Base-by-base conservation (phyloP, 2,329 filamentous ascomycete genomes). In the Cytospora leucostoma region DNA sequence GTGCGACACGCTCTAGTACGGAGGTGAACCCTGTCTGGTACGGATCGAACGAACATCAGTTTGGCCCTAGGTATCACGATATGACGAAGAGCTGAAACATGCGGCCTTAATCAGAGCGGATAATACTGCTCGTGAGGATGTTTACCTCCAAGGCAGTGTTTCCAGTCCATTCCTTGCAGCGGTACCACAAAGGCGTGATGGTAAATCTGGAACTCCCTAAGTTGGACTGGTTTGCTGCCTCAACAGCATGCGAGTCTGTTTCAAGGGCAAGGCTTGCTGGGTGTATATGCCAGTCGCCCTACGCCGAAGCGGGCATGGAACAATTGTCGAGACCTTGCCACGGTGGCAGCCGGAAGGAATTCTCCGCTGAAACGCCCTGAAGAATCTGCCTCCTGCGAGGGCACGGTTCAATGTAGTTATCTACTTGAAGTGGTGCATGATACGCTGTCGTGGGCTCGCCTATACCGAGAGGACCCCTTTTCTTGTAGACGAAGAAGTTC, bases 371-470 rank as follows among this genome's bases (percentile, higher is more conserved):
- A 34, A 27, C 50, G 40, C 10, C 27, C 59, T 61, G 32, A 33
- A 47, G 27, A 27, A 34, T 10, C n/a, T 21, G 21, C 13, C 5
- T 40, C 12, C 50, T 38, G n/a, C 58, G 58, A 49, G n/a, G 7
- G 51, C 51, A 40, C 12, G 37, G 7, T 50, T 27, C 32, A 15
- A 35, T 15, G 27, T 15, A 35, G 7, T 12, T 10, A 12, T 47
- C 7, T 47, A 21, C n/a, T 19, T 19, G 21, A 2, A 11, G n/a
- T 21, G 4, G 2, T 10, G 1, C 49, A 52, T 38, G 49, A 38
- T 27, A 50, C 44, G 59, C 55, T 59, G 63, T 37, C 37, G 63
- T 55, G 37, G 53, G 55, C 44, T 47, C 51, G 27, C 59, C 38
- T 49, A 40, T 40, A 13, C 38, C 44, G 12, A 40, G 38, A 15